These are phyloP conservation scores for Glycine tomentella DNA, from an alignment of 306 rosid genomes.

Conservation along the genomic window DNA sequence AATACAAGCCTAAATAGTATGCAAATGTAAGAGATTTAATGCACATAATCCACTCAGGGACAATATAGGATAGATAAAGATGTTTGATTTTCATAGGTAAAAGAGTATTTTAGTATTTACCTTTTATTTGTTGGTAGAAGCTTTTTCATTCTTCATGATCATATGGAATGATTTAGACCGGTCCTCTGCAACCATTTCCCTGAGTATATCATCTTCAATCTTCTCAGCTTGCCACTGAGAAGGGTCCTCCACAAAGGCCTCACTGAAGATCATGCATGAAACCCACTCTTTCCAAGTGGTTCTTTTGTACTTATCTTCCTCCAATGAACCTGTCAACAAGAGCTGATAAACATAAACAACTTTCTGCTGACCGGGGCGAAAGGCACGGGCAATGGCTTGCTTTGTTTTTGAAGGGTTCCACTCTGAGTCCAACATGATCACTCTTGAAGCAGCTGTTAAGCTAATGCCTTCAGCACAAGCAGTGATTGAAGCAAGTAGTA, in stretches of 20 bases:
- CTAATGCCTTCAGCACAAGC: slow-evolving; percentile 98
- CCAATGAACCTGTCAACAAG: slow-evolving; percentile 79
- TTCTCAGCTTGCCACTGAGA: slow-evolving; percentile 89
- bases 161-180: slow-evolving; percentile 76
- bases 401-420: slow-evolving; percentile 98
- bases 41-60: too few relatives aligned
- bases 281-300: slow-evolving; percentile 99
- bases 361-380: slow-evolving; percentile 91
- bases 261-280: slow-evolving; percentile 93
- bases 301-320: slow-evolving; percentile 79
- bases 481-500: slow-evolving; percentile 94
- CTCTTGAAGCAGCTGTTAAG: slow-evolving; percentile 94
- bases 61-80: background rate
- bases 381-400: slow-evolving; percentile 96
- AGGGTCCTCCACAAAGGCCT: slow-evolving; percentile 92
- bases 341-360: slow-evolving; percentile 92
- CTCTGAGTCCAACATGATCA: slow-evolving; percentile 86
- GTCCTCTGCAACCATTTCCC: slow-evolving; percentile 93
- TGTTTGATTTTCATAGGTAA: background rate
- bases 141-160: slow-evolving; percentile 95
- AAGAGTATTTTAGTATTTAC: slow-evolving; percentile 43
- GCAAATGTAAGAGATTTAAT: slow-evolving; percentile 8
- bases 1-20: background rate
- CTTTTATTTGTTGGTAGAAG: slow-evolving; percentile 74
- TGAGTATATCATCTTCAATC: slow-evolving; percentile 83